Evolutionary conservation across 192 early-diverging fungal genomes (phyloP).

Genomic region (Backusella psychrophila): DNA sequence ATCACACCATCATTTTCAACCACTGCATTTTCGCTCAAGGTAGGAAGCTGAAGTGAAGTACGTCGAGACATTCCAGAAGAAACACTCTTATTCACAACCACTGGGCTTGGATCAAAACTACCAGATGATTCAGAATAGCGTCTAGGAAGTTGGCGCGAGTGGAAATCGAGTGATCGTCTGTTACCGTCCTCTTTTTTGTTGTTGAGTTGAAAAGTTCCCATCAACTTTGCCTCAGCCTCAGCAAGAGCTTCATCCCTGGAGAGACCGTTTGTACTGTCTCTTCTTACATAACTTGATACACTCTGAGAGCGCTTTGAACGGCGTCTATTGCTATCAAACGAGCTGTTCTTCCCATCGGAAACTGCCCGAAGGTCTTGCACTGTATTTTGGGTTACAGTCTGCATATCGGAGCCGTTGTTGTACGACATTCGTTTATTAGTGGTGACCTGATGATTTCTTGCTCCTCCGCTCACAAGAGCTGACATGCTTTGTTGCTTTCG

Average conservation of each 20-base stretch:
- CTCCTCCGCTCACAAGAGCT: constrained; percentile 11
- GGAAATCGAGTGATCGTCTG: constrained; percentile 12
- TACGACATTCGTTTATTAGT: constrained; percentile 21
- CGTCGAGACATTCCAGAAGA: constrained; percentile 3
- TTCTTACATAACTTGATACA: background rate
- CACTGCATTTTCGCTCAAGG: constrained; percentile 9
- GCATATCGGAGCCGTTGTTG: constrained; percentile 21
- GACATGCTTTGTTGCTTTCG: constrained; percentile 35
- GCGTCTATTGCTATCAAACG: background rate
- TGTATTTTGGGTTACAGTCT: constrained; percentile 14
- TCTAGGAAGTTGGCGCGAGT: background rate
- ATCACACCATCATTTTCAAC: constrained; percentile 6
- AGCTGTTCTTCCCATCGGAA: constrained; percentile 8
- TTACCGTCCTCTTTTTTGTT: background rate
- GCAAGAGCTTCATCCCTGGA: constrained; percentile 23
- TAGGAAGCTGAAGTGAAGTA: constrained; percentile 20
- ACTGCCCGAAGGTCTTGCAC: constrained; percentile 20
- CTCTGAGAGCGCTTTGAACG: background rate
- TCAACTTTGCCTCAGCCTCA: constrained; percentile 30
- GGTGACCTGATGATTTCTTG: background rate
- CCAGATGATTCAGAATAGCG: constrained; percentile 22
- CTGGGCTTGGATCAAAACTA: background rate
- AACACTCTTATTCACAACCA: background rate
- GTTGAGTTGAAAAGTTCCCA: constrained; percentile 22
- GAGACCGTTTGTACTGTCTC: background rate